phyloP scores from a whole-genome alignment of 257 asterid species.

The Salvia rosmarinus region DNA sequence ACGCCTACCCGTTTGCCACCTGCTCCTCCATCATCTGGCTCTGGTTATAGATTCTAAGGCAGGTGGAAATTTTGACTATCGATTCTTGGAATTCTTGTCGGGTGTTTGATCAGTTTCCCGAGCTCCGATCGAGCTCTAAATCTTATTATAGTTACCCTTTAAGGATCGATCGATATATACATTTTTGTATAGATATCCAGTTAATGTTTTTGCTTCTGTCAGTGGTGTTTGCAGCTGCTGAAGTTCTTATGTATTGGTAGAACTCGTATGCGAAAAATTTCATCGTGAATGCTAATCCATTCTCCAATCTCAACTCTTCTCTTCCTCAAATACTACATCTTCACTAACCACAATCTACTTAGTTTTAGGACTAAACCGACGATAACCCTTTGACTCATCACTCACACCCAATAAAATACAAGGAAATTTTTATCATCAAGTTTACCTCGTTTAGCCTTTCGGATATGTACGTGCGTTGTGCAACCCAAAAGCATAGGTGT shows the following conservation, averaged over 20 bases:
- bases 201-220: slow-evolving; percentile 40
- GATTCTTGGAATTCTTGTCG: slow-evolving; percentile 61
- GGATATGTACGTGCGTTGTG: not conserved
- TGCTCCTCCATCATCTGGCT: slow-evolving; percentile 81
- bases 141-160: slow-evolving; percentile 47
- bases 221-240: slow-evolving; percentile 48
- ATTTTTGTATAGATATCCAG: slow-evolving; percentile 61
- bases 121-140: slow-evolving; percentile 51
- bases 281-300: no score
- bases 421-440: not conserved
- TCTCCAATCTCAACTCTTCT: not conserved
- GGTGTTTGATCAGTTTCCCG: slow-evolving; percentile 45
- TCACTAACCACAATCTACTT: not conserved
- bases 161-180: slow-evolving; percentile 44
- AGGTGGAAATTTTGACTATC: slow-evolving; percentile 44
- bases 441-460: not conserved
- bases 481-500: no score
- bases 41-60: slow-evolving; percentile 74
- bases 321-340: not conserved
- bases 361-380: not conserved
- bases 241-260: slow-evolving; percentile 44
- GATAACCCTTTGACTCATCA: not conserved
- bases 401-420: not conserved
- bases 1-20: slow-evolving; percentile 94
- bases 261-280: slow-evolving; percentile 21